A percentile compares a stretch with the other conserved stretches of the same genome.
These are phyloP conservation scores for Geranium rotundifolium DNA, from an alignment of 345 rosid genomes.

Conservation along the genomic window DNA sequence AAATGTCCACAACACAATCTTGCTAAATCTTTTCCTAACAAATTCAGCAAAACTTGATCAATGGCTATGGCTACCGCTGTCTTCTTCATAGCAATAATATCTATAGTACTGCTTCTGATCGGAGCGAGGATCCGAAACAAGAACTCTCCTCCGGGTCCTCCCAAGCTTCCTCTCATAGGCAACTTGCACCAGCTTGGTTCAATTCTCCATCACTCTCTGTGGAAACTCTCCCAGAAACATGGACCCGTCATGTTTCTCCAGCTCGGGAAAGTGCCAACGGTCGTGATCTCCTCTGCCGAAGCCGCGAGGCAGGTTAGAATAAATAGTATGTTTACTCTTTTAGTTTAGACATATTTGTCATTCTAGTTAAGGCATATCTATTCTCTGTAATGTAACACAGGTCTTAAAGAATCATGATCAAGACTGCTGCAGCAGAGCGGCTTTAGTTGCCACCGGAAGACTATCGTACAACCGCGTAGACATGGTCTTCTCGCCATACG, in stretches of 20 bases:
- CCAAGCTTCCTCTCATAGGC: slow-evolving; percentile 8
- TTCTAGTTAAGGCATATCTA: too few relatives aligned
- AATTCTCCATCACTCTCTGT: slow-evolving; percentile 12
- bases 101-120: background rate
- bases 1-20: too few relatives aligned
- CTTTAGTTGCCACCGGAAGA: slow-evolving; percentile 10
- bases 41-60: too few relatives aligned
- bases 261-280: slow-evolving; percentile 14
- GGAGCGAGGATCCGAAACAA: slow-evolving; percentile 15
- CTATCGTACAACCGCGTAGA: slow-evolving; percentile 26
- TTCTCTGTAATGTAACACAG: background rate
- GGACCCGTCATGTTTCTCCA: slow-evolving; percentile 25
- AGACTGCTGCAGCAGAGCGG: slow-evolving; percentile 13
- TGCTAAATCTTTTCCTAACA: too few relatives aligned
- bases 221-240: slow-evolving; percentile 11
- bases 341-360: too few relatives aligned
- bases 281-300: slow-evolving; percentile 17
- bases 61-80: background rate
- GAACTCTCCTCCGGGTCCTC: slow-evolving; percentile 11
- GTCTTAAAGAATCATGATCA: slow-evolving; percentile 19
- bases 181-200: background rate
- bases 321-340: too few relatives aligned
- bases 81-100: slow-evolving; percentile 2
- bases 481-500: slow-evolving; percentile 17
- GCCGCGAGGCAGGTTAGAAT: slow-evolving; percentile 7